phyloP scores from a whole-genome alignment of 2,329 filamentous ascomycete genomes.

The Periconia sp. region DNA sequence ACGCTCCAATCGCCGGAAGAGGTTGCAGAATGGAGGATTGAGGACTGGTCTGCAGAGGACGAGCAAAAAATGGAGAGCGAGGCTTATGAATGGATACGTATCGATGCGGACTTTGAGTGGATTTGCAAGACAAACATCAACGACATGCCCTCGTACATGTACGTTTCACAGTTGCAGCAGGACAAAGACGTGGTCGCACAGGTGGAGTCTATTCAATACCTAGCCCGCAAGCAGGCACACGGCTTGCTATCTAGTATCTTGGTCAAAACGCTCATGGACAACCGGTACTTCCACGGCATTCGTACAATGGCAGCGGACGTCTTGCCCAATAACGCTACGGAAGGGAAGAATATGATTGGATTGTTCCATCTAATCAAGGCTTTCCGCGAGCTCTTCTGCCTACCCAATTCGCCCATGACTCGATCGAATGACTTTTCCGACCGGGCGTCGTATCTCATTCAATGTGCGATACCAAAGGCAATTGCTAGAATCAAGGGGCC shows the following conservation, averaged over 20 bases:
- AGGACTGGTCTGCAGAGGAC: conserved; percentile 86
- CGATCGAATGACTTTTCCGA: conserved; percentile 90
- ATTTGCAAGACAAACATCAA: conserved; percentile 75
- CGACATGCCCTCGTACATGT: conserved; percentile 94
- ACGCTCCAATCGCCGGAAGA: conserved; percentile 83
- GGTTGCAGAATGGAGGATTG: conserved; percentile 77
- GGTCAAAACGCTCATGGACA: conserved; percentile 85
- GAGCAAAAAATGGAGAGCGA: conserved; percentile 92
- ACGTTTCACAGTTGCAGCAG: conserved; percentile 93
- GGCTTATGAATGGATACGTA: conserved; percentile 97
- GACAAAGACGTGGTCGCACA: conserved; percentile 95
- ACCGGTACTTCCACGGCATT: conserved; percentile 91
- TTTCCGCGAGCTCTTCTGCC: conserved; percentile 87
- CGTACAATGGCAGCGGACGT: conserved; percentile 80
- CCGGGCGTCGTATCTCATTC: conserved; percentile 80
- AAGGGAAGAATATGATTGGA: conserved; percentile 69
- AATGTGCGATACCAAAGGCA: conserved; percentile 78
- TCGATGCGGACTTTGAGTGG: conserved; percentile 99
- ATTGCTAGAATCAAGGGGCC: conserved; percentile 76
- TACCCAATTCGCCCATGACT: conserved; percentile 75
- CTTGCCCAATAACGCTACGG: conserved; percentile 69
- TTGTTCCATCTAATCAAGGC: conserved; percentile 81
- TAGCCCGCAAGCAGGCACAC: conserved; percentile 68
- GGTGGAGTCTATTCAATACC: conserved; percentile 70
- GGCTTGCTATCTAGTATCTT: conserved; percentile 87